Evolutionary conservation across 225 moss, liverwort and hornwort species (phyloP).

Genomic region (Physcomitrellopsis africana): DNA sequence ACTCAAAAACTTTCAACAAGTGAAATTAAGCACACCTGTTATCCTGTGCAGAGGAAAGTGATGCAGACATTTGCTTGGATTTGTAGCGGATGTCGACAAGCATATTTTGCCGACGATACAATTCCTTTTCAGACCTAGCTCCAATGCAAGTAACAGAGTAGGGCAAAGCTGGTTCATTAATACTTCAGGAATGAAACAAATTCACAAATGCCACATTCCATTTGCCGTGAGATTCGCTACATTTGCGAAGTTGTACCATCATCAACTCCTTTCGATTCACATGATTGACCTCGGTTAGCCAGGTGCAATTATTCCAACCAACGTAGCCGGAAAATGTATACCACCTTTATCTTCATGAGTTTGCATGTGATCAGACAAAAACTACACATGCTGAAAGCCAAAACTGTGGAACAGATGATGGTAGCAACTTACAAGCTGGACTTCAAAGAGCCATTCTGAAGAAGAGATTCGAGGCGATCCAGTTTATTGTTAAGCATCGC

Average conservation of each 20-base stretch:
- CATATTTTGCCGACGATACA: slow-evolving; percentile 75
- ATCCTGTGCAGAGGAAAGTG: slow-evolving; percentile 63
- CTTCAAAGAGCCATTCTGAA: slow-evolving; percentile 51
- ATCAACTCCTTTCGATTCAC: neutral
- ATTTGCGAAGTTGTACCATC: neutral
- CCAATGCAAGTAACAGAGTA: neutral
- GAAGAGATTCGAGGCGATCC: slow-evolving; percentile 79
- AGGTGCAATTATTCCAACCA: neutral
- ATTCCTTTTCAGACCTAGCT: slow-evolving; percentile 81
- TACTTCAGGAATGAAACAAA: neutral
- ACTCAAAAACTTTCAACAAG: neutral
- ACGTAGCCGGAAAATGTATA: neutral
- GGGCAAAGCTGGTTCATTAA: neutral
- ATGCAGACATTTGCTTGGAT: slow-evolving; percentile 75
- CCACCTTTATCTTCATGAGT: neutral
- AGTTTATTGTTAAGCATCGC: slow-evolving; percentile 86
- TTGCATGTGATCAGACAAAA: slow-evolving; percentile 3
- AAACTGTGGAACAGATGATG: neutral
- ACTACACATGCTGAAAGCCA: slow-evolving; percentile 3
- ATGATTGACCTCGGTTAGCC: too few relatives aligned
- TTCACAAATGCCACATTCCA: neutral
- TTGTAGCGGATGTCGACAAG: slow-evolving; percentile 68
- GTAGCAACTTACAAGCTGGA: slow-evolving; percentile 33
- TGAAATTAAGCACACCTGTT: slow-evolving; percentile 51
- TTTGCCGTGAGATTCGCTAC: neutral